phyloP scores from a whole-genome alignment of 2,329 filamentous ascomycete species.

The Proliferodiscus dingleyae region DNA sequence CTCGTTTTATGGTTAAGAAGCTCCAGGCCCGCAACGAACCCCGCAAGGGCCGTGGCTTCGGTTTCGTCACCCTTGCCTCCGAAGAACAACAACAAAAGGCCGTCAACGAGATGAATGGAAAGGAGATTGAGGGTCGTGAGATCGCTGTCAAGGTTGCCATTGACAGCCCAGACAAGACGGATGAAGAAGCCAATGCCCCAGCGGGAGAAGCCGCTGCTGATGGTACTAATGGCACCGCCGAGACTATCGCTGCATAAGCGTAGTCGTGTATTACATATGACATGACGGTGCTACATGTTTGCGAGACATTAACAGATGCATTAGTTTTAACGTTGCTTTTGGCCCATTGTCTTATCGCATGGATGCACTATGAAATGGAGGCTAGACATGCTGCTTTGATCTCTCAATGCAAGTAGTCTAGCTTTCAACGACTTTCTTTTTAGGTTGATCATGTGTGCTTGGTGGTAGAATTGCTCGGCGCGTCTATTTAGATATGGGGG shows the following conservation, averaged over 20 bases:
- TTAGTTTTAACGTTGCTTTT: constrained; percentile 26
- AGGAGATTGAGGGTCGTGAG: constrained; percentile 97
- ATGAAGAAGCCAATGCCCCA: constrained; percentile 70
- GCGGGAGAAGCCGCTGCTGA: constrained; percentile 33
- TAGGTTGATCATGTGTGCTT: constrained; percentile 23
- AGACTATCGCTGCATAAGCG: constrained; percentile 32
- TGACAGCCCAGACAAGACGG: constrained; percentile 94
- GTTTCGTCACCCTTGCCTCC: constrained; percentile 91
- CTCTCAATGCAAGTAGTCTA: constrained; percentile 16
- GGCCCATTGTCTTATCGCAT: constrained; percentile 21
- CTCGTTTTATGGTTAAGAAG: constrained; percentile 99
- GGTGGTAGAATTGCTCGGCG: constrained; percentile 19
- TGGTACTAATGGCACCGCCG: constrained; percentile 58
- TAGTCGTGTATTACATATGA: constrained; percentile 25
- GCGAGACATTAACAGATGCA: constrained; percentile 23
- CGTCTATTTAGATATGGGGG: too few species aligned
- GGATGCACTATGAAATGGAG: constrained; percentile 17
- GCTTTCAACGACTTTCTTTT: constrained; percentile 31
- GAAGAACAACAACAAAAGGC: constrained; percentile 98
- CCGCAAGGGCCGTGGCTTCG: constrained; percentile 98
- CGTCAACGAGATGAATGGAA: constrained; percentile 97
- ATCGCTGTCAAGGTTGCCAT: constrained; percentile 99
- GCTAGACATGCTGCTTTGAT: constrained; percentile 19
- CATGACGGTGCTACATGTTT: constrained; percentile 24
- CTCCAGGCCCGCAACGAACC: constrained; percentile 95